These are phyloP conservation scores for Drechslerella dactyloides DNA, from an alignment of 2,329 filamentous ascomycete species.

Conservation along the genomic window DNA sequence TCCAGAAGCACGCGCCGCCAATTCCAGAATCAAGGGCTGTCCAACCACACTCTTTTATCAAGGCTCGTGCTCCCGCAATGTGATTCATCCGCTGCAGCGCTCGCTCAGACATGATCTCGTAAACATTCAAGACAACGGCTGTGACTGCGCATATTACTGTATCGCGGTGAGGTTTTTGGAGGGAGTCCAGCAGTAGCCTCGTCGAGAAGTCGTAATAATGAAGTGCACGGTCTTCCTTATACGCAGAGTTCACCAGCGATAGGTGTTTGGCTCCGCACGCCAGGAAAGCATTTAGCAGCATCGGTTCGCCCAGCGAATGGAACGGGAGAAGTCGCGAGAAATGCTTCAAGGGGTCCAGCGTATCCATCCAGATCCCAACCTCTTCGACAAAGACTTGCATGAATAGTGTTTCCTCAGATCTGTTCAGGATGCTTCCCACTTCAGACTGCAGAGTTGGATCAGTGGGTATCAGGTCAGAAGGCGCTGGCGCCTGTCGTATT, in stretches of 20 bases:
- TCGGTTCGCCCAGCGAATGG: constrained; percentile 78
- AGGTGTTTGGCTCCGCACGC: constrained; percentile 87
- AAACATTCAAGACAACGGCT: constrained; percentile 86
- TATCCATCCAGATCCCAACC: constrained; percentile 93
- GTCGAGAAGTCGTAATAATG: constrained; percentile 88
- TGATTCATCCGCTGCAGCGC: constrained; percentile 84
- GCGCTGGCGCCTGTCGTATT: constrained; percentile 51
- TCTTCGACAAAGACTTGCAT: constrained; percentile 93
- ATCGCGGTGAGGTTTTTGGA: constrained; percentile 85
- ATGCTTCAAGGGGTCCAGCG: constrained; percentile 81
- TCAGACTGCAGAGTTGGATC: constrained; percentile 59
- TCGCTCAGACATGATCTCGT: constrained; percentile 87
- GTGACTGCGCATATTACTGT: constrained; percentile 84
- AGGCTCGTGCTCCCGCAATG: constrained; percentile 79
- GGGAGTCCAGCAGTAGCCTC: constrained; percentile 73
- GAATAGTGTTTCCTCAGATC: constrained; percentile 79
- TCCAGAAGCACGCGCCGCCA: constrained; percentile 89
- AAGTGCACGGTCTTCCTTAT: constrained; percentile 76
- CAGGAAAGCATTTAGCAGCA: constrained; percentile 86
- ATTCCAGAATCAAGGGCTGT: constrained; percentile 78
- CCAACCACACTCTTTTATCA: constrained; percentile 91
- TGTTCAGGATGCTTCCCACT: constrained; percentile 70
- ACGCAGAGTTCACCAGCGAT: constrained; percentile 71
- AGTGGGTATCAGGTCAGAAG: constrained; percentile 54
- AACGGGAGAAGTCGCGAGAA: constrained; percentile 86